Conservation (phyloP, 345 rosid species). For the Sisymbrium altissimum region DNA sequence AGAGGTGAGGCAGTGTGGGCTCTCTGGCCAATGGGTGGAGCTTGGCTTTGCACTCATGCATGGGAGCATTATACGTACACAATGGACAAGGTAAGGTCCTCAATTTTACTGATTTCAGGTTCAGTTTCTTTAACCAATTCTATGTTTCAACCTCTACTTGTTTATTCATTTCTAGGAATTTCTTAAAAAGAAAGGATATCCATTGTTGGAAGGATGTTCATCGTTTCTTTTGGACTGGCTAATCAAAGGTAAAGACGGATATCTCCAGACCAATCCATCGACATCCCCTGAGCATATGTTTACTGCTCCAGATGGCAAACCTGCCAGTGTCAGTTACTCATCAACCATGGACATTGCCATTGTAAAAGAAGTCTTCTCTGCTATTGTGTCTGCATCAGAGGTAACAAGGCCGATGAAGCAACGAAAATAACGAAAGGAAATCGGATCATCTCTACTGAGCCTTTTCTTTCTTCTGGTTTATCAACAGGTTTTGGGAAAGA, state of each 20-base stretch:
- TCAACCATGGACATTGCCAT: slow-evolving; percentile 94
- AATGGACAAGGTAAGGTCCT: slow-evolving; percentile 62
- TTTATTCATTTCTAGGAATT: slow-evolving; percentile 53
- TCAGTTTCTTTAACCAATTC: neutral
- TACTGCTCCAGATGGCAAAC: slow-evolving; percentile 70
- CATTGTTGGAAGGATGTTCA: slow-evolving; percentile 83
- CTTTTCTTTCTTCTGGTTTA: neutral
- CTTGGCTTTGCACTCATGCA: slow-evolving; percentile 93
- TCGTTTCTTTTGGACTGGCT: slow-evolving; percentile 85
- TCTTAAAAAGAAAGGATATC: slow-evolving; percentile 69
- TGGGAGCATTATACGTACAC: slow-evolving; percentile 94
- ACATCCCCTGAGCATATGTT: slow-evolving; percentile 95
- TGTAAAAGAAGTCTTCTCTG: slow-evolving; percentile 70
- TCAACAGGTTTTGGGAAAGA: slow-evolving; percentile 60
- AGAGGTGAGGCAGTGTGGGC: slow-evolving; percentile 73
- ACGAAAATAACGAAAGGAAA: neutral
- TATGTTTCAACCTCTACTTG: neutral
- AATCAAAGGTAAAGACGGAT: slow-evolving; percentile 70
- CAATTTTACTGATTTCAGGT: neutral
- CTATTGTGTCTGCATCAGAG: slow-evolving; percentile 75
- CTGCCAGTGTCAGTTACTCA: slow-evolving; percentile 89
- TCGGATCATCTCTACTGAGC: slow-evolving; percentile 10
- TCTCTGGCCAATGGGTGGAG: slow-evolving; percentile 99
- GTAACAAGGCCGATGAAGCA: slow-evolving; percentile 35
- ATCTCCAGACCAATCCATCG: slow-evolving; percentile 89